Base-by-base conservation (phyloP, 2,329 filamentous ascomycete species). In the Talaromyces albobiverticillius region DNA sequence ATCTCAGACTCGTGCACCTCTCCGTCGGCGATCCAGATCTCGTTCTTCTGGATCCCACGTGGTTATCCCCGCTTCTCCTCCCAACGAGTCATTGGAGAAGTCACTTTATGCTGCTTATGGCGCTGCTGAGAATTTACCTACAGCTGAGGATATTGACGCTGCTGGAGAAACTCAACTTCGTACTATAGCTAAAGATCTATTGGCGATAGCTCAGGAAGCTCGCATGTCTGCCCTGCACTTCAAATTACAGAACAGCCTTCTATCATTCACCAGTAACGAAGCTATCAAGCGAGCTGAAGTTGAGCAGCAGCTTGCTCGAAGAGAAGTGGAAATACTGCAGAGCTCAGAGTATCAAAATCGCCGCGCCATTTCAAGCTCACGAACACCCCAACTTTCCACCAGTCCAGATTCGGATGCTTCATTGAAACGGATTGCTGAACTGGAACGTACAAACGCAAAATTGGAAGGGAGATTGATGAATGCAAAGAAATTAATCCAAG, bases 171-270 rank as follows among this genome's bases (percentile, higher is more conserved):
- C 79, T 3, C 76, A 81, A 58, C 71, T 86, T 46, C 78, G 81
- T 22, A 68, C 67, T 42, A 82, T 84, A 63, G 76, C 82, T 31
- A 73, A 76, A 69, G 76, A 77, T 20, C 72, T 86, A 11, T 74
- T 81, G 23, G 69, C 72, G 10, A 75, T 80, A 14, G 69, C 84
- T n/a, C 77, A 81, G 58, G 84, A 88, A 60, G 80, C 83, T 53
- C 89, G 94, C 65, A 92, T 91, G 77, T 88, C 92, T 56, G 86
- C 88, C 14, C 89, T 92, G 29, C 92, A 96, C 69, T 88, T 94
- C 75, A 95, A 94, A 73, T 77, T 97, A 52, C 93, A 96, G 69
- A 88, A 92, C 67, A 91, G 87, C 62, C 82, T 96, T 65, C 81
- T 95, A 25, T 85, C 83, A 49, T 85, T 96, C 60, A 90, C 95